Evolutionary conservation across 1,139 yeast genomes (phyloP).

Genomic region (Candida pseudoviswanathii): DNA sequence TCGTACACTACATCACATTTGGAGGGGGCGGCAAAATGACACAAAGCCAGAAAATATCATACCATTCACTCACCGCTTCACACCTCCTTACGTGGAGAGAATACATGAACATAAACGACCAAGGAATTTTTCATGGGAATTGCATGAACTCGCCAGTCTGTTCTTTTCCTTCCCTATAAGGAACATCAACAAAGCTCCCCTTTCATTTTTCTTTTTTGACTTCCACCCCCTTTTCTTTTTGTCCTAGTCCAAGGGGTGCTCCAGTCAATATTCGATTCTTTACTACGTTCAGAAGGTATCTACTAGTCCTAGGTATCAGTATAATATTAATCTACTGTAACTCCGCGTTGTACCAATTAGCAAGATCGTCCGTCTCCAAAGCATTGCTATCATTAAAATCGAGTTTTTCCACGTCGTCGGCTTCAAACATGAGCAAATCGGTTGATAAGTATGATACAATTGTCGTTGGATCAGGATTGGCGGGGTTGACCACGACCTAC

Average conservation of each 20-base stretch:
- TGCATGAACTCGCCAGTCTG: slow-evolving; percentile 1
- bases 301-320: slow-evolving; percentile 11
- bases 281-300: slow-evolving; percentile 8
- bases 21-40: neutral
- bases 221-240: neutral
- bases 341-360: neutral
- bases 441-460: slow-evolving; percentile 15
- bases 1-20: neutral
- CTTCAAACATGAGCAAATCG: slow-evolving; percentile 5
- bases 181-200: neutral
- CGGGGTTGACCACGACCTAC: slow-evolving; percentile 37
- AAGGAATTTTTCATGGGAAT: neutral
- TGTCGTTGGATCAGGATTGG: slow-evolving; percentile 40
- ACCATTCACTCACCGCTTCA: neutral
- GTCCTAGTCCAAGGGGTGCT: neutral
- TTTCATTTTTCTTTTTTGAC: neutral
- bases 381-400: neutral
- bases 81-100: neutral
- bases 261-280: slow-evolving; percentile 9
- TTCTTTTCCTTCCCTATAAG: no score
- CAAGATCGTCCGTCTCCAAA: neutral
- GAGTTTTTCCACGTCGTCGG: slow-evolving; percentile 1
- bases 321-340: slow-evolving; percentile 6
- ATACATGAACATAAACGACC: slow-evolving; percentile 1
- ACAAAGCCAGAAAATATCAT: neutral